Evolutionary conservation across 192 early-diverging fungal species (phyloP), one percentile per base, ranked within the genome.

Genomic region (Umbelopsis sp.): DNA sequence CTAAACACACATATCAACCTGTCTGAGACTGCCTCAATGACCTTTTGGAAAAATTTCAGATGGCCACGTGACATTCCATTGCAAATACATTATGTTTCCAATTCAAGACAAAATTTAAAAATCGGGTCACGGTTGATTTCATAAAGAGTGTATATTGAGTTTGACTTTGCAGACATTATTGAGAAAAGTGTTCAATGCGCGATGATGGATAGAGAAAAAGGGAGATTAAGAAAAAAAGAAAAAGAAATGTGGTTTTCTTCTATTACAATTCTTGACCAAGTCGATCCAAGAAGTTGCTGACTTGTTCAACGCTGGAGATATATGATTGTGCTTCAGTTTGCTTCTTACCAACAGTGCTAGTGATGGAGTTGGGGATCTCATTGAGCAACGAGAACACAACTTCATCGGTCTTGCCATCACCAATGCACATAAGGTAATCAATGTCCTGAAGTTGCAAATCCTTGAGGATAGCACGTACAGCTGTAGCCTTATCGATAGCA

Each of bases 331-430:
- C 97, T 64, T 96, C 93, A 0, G 96, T 98, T 76, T 92, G 91
- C 74, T 99, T 99, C 80, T 96, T 95, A 9, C 97, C 98, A 4
- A 99, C 97, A 0, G 98, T 99, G 25, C 89, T 88, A 27, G 94
- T 96, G 65, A 94, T 88, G 65, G 87, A 79, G 46, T 88, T 79
- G 9, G 82, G 75, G 46, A 81, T 72, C 48, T 89, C 82, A 21
- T 84, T 77, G n/a, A 91, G 80, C 66, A 88, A 75, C 16, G 86
- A 88, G 68, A 99, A 99, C 21, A 98, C 86, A n/a, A 88, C 89
- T 79, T 99, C 98, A 80, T 99, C 98, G 13, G 94, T 92, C 74
- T 94, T 93, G 13, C 97, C 96, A 71, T 99, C 96, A 67, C 98
- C 98, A 21, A 98, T 77, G 64, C 91, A 95, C 64, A 97, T 76